These are phyloP conservation scores for Blastobotrys elegans DNA, from an alignment of 1,139 yeast genomes.

Conservation along the genomic window DNA sequence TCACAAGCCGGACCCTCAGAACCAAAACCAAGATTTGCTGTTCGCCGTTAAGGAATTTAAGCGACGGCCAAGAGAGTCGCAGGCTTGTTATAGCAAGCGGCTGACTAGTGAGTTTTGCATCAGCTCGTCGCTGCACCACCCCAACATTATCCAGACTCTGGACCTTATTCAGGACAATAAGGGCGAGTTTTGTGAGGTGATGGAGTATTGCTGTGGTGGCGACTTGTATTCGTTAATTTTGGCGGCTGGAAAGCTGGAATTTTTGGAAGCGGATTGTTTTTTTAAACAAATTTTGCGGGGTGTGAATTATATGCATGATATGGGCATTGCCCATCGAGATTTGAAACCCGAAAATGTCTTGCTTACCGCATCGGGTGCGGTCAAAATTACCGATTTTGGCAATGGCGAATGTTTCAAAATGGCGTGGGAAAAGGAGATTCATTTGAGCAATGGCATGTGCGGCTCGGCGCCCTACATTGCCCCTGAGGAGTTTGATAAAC, in stretches of 20 bases:
- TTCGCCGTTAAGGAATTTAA: conserved; percentile 81
- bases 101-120: conserved; percentile 80
- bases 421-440: conserved; percentile 92
- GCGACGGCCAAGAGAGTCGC: conserved; percentile 50
- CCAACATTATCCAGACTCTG: conserved; percentile 74
- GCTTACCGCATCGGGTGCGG: conserved; percentile 67
- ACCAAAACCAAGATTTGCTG: conserved; percentile 40
- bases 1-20: conserved; percentile 45
- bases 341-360: conserved; percentile 87
- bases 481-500: conserved; percentile 77
- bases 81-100: conserved; percentile 57
- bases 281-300: conserved; percentile 87
- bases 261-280: conserved; percentile 88
- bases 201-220: conserved; percentile 43
- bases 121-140: conserved; percentile 70
- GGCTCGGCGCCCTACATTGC: conserved; percentile 94
- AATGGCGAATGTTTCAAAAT: conserved; percentile 89
- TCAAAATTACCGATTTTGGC: conserved; percentile 92
- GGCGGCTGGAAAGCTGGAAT: conserved; percentile 69
- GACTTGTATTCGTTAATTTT: conserved; percentile 49
- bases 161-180: conserved; percentile 84
- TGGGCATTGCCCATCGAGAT: conserved; percentile 94
- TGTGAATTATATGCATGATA: conserved; percentile 88
- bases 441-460: conserved; percentile 74
- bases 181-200: conserved; percentile 79